Evolutionary conservation across 2,329 filamentous ascomycete species (phyloP).

Genomic region (Diaporthe sp.): DNA sequence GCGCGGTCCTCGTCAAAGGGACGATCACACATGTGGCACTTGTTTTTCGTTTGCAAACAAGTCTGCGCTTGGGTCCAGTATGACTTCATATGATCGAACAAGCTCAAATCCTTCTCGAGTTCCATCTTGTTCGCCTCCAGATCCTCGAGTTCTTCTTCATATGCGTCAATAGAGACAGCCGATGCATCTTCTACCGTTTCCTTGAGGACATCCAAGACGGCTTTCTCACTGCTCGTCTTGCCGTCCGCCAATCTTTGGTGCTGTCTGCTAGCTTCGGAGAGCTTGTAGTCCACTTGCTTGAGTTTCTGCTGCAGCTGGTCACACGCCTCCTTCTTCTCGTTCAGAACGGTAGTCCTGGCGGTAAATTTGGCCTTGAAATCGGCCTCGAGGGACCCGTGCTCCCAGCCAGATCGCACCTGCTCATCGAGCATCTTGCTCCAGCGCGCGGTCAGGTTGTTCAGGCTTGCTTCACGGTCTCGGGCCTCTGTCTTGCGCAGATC

Average conservation of each 20-base stretch:
- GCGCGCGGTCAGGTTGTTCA: slow-evolving; percentile 81
- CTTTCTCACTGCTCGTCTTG: slow-evolving; percentile 68
- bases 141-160: slow-evolving; percentile 59
- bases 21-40: slow-evolving; percentile 81
- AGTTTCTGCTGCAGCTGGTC: slow-evolving; percentile 79
- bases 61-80: slow-evolving; percentile 78
- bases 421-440: slow-evolving; percentile 77
- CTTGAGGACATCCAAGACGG: slow-evolving; percentile 61
- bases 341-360: slow-evolving; percentile 65
- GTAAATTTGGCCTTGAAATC: slow-evolving; percentile 74
- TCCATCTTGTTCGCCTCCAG: slow-evolving; percentile 67
- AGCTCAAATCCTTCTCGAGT: slow-evolving; percentile 74
- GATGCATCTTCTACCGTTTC: slow-evolving; percentile 51
- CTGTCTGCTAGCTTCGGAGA: slow-evolving; percentile 73
- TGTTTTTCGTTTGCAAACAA: slow-evolving; percentile 73
- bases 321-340: slow-evolving; percentile 74
- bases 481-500: slow-evolving; percentile 86
- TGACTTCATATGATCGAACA: slow-evolving; percentile 74
- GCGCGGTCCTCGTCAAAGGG: slow-evolving; percentile 66
- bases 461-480: slow-evolving; percentile 75
- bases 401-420: slow-evolving; percentile 75
- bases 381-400: slow-evolving; percentile 74
- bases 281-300: slow-evolving; percentile 79
- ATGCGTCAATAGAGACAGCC: slow-evolving; percentile 61
- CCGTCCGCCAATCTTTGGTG: slow-evolving; percentile 73